Conservation (phyloP, 2,329 filamentous ascomycete species). For the Orbilia quercus region DNA sequence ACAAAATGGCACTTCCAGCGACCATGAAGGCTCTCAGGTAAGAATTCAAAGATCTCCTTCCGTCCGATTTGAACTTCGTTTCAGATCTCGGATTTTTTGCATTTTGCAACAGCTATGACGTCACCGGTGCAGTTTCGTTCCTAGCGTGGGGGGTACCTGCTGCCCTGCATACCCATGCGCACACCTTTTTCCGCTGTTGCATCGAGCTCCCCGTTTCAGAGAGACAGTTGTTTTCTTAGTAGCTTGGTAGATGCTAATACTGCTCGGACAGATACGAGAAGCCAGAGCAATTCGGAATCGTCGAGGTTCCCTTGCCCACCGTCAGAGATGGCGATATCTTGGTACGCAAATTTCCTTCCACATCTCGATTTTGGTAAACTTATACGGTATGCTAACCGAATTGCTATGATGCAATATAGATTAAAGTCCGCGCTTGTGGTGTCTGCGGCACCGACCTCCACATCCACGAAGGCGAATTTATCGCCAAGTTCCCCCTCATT, state of each 20-base stretch:
- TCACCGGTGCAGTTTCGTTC: conserved; percentile 3
- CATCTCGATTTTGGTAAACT: neutral
- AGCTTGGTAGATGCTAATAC: conserved; percentile 16
- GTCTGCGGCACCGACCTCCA: conserved; percentile 69
- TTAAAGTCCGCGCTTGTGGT: conserved; percentile 76
- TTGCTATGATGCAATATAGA: conserved; percentile 62
- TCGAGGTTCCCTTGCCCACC: conserved; percentile 72
- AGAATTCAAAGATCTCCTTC: conserved; percentile 60
- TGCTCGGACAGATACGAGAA: conserved; percentile 68
- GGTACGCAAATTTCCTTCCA: conserved; percentile 61
- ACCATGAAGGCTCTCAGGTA: conserved; percentile 74
- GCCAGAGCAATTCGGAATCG: conserved; percentile 72
- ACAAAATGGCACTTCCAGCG: conserved; percentile 66
- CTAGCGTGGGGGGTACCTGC: conserved; percentile 30
- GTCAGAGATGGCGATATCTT: conserved; percentile 72
- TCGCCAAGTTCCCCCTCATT: conserved; percentile 65
- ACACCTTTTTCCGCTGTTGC: neutral
- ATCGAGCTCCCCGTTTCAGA: neutral
- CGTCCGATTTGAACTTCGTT: conserved; percentile 9
- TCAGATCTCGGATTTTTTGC: conserved; percentile 11
- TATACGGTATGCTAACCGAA: neutral
- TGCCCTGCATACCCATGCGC: neutral
- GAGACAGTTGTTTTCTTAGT: too few relatives aligned
- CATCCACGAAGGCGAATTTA: conserved; percentile 77
- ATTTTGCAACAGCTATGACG: conserved; percentile 17